Conservation (phyloP, 2,329 filamentous ascomycete species). For the Neopestalotiopsis rosae region DNA sequence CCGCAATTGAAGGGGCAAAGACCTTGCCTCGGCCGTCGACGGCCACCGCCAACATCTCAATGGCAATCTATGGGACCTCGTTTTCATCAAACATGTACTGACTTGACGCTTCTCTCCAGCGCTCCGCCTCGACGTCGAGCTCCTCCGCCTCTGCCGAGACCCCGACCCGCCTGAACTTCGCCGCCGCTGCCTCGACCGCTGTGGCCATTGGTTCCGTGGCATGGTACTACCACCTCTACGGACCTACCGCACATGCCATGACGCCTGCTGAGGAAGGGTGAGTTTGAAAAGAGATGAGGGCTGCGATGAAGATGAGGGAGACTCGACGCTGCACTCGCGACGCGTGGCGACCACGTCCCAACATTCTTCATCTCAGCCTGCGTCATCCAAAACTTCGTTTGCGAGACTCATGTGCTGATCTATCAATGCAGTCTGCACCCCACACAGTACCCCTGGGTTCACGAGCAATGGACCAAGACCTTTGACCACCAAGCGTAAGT, state of each 20-base stretch:
- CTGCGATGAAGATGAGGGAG: not conserved
- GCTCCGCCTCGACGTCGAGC: conserved; percentile 70
- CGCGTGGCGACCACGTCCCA: not conserved
- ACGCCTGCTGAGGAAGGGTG: conserved; percentile 98
- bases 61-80: conserved; percentile 17
- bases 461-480: conserved; percentile 89
- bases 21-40: not conserved
- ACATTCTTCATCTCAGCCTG: not conserved
- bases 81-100: conserved; percentile 38
- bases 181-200: conserved; percentile 84
- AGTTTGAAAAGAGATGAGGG: conserved; percentile 50
- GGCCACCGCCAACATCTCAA: conserved; percentile 18
- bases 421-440: conserved; percentile 77
- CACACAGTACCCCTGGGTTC: conserved; percentile 94
- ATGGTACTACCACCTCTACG: conserved; percentile 98
- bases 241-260: conserved; percentile 84
- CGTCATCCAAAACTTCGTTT: not conserved
- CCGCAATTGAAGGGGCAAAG: not conserved
- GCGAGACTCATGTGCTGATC: not conserved
- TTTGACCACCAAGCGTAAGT: conserved; percentile 96
- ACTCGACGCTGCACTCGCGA: not conserved
- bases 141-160: conserved; percentile 76
- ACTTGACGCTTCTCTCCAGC: conserved; percentile 48
- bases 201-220: conserved; percentile 87
- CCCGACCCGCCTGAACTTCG: conserved; percentile 82